Conservation (phyloP, 2,329 filamentous ascomycete species). For the Aspergillus fischeri region DNA sequence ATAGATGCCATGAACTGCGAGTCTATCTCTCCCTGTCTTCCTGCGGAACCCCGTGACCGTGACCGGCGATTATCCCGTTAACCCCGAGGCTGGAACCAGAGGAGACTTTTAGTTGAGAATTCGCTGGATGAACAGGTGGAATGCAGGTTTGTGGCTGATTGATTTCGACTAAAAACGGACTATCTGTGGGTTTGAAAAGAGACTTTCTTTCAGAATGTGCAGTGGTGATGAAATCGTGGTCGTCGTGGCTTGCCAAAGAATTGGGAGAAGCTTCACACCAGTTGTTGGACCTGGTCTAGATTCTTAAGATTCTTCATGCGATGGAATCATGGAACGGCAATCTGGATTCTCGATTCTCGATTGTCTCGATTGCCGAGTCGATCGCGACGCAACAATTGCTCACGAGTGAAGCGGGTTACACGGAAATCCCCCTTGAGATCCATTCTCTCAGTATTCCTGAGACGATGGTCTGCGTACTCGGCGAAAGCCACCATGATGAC, state of each 20-base stretch:
- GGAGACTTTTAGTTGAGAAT: not conserved
- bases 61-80: not conserved
- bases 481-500: no score
- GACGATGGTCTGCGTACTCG: no score
- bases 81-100: not conserved
- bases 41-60: not conserved
- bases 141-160: no score
- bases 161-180: not conserved
- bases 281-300: not conserved
- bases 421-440: no score
- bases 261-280: no score
- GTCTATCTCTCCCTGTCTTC: no score
- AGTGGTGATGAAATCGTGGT: not conserved
- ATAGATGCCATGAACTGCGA: no score
- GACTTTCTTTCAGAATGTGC: not conserved
- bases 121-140: not conserved
- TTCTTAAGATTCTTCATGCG: not conserved
- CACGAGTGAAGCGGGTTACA: no score
- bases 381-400: no score
- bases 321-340: not conserved
- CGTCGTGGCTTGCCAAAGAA: not conserved
- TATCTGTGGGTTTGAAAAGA: not conserved
- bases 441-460: no score
- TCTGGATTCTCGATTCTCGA: not conserved
- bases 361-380: no score